A percentile compares a stretch with the other conserved stretches of the same genome.
These are phyloP conservation scores for Cucurbita ficifolia DNA, from an alignment of 306 rosid species.

Conservation along the genomic window DNA sequence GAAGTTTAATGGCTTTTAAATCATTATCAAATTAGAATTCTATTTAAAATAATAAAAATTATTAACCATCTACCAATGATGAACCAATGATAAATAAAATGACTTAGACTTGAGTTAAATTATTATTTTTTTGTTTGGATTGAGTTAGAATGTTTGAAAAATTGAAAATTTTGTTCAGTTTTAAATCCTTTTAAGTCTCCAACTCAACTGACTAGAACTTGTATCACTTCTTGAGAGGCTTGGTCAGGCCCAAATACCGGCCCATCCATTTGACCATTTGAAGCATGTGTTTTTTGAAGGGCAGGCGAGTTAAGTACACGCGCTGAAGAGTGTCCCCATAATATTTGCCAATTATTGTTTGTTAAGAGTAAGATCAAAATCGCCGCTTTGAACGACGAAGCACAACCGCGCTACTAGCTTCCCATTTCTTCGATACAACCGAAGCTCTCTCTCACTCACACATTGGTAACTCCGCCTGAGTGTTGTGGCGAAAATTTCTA, in stretches of 20 bases:
- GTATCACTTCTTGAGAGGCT: no score
- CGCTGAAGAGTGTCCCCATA: background rate
- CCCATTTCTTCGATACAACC: constrained; percentile 43
- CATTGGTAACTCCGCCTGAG: constrained; percentile 49
- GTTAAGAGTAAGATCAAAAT: background rate
- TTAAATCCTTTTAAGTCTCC: no score
- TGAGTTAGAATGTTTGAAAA: no score
- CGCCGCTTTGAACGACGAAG: constrained; percentile 6
- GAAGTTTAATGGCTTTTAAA: background rate
- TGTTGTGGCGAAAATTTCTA: constrained; percentile 32
- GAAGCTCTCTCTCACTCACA: constrained; percentile 18
- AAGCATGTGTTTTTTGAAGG: background rate
- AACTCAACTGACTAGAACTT: no score
- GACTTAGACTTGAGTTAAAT: no score
- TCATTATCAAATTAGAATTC: background rate
- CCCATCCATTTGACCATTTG: background rate
- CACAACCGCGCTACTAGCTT: background rate
- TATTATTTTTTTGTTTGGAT: no score
- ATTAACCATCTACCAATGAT: no score
- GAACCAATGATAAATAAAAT: no score
- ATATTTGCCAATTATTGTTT: background rate
- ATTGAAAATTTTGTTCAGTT: no score
- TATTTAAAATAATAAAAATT: no score
- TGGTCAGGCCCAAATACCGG: background rate
- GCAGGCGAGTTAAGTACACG: background rate